These are phyloP conservation scores for Haematococcus sp. DNA, from an alignment of 139 green algal genomes.

Conservation along the genomic window DNA sequence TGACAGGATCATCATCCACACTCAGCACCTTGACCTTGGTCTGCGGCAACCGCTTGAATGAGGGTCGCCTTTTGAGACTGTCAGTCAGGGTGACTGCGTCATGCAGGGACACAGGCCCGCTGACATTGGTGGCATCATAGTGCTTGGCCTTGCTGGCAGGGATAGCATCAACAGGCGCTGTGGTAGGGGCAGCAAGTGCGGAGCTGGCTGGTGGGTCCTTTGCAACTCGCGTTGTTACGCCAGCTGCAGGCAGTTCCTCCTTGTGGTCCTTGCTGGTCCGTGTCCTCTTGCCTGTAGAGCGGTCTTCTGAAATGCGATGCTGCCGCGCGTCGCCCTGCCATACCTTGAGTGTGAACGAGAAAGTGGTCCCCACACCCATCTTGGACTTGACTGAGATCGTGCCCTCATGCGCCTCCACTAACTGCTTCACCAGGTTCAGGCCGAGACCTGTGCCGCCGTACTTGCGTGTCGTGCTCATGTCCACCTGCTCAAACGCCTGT, in stretches of 20 bases:
- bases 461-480: constrained; percentile 64
- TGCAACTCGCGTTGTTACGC: neutral
- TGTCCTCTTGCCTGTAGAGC: neutral
- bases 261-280: constrained; percentile 1
- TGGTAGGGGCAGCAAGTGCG: too few species aligned
- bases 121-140: neutral
- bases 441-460: constrained; percentile 78
- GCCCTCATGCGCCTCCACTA: constrained; percentile 64
- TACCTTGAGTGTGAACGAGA: constrained; percentile 60
- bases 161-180: neutral
- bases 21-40: constrained; percentile 33
- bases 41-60: neutral
- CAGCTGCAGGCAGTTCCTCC: neutral
- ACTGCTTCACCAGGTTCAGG: constrained; percentile 62
- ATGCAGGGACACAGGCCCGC: neutral
- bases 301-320: neutral
- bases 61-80: neutral
- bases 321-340: neutral
- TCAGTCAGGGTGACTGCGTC: neutral
- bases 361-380: constrained; percentile 46
- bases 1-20: constrained; percentile 66
- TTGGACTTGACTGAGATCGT: constrained; percentile 40
- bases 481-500: constrained; percentile 61
- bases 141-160: neutral
- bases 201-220: neutral